These are phyloP conservation scores for Flaveria ramosissima DNA, from an alignment of 129 eudicot genomes.

Conservation along the genomic window DNA sequence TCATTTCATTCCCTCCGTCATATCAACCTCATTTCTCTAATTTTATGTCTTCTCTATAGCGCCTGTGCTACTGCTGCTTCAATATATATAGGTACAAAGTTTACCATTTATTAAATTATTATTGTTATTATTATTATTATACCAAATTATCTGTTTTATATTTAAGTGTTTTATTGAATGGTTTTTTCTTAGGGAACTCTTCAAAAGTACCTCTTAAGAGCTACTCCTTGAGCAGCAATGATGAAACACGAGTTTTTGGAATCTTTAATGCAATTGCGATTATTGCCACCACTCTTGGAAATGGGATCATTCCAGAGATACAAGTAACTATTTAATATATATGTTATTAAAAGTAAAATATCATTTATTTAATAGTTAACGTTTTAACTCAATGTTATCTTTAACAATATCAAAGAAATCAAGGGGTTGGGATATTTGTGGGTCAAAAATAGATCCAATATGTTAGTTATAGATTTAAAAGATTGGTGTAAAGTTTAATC, in stretches of 20 bases:
- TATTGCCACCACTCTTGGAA: slow-evolving; percentile 88
- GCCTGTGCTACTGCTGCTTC: slow-evolving; percentile 79
- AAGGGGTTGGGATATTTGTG: too few species aligned
- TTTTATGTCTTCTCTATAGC: slow-evolving; percentile 68
- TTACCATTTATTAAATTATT: not conserved
- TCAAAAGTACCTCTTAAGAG: slow-evolving; percentile 65
- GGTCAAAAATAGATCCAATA: too few species aligned
- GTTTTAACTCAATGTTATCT: too few species aligned
- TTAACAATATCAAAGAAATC: too few species aligned
- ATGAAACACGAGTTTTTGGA: slow-evolving; percentile 61
- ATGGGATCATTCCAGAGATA: slow-evolving; percentile 95
- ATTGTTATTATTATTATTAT: too few species aligned
- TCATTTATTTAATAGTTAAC: too few species aligned
- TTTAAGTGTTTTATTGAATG: not conserved
- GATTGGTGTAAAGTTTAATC: too few species aligned
- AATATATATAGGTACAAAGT: slow-evolving; percentile 55
- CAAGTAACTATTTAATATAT: slow-evolving; percentile 46
- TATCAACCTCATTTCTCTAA: slow-evolving; percentile 74
- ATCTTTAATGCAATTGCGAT: slow-evolving; percentile 83
- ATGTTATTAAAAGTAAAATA: too few species aligned
- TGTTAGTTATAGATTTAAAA: too few species aligned
- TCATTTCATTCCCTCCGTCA: slow-evolving; percentile 90
- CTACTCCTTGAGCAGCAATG: slow-evolving; percentile 52
- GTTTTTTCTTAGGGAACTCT: slow-evolving; percentile 48
- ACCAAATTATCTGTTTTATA: too few species aligned